Evolutionary conservation across 2,329 filamentous ascomycete genomes (phyloP).

Genomic region (Aspergillus sp.): DNA sequence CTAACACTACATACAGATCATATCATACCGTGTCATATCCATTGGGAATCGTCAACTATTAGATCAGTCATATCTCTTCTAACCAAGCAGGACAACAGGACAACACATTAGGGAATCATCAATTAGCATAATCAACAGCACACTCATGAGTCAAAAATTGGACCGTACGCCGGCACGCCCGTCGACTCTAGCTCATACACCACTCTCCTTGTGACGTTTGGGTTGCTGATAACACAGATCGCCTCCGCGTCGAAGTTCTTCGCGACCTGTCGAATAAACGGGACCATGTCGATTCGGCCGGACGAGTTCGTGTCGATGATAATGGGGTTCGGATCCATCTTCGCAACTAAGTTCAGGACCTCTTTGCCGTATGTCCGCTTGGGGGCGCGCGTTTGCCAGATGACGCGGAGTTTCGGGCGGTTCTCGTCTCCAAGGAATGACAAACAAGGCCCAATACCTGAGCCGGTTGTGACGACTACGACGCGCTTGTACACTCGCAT

Average conservation of each 20-base stretch:
- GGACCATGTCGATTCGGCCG: constrained; percentile 66
- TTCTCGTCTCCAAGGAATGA: constrained; percentile 60
- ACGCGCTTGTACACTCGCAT: constrained; percentile 68
- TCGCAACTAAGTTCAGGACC: constrained; percentile 60
- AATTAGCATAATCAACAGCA: neutral
- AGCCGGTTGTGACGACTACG: constrained; percentile 72
- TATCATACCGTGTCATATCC: neutral
- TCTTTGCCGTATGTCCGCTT: constrained; percentile 64
- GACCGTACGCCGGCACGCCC: constrained; percentile 70
- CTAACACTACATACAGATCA: neutral
- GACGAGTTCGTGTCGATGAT: constrained; percentile 68
- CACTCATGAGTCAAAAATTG: constrained; percentile 70
- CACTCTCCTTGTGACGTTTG: constrained; percentile 67
- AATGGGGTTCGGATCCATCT: constrained; percentile 64
- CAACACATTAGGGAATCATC: neutral
- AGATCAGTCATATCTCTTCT: neutral
- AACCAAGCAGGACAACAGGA: neutral
- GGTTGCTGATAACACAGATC: constrained; percentile 74
- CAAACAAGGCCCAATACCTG: constrained; percentile 72
- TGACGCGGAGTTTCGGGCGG: constrained; percentile 57
- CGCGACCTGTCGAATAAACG: constrained; percentile 58
- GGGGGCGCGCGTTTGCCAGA: constrained; percentile 71
- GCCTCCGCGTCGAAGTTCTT: constrained; percentile 62
- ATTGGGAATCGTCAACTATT: neutral
- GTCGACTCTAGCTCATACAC: constrained; percentile 71